Evolutionary conservation across 495 filamentous ascomycete species (phyloP).

Genomic region (Penicillium macrosclerotiorum): DNA sequence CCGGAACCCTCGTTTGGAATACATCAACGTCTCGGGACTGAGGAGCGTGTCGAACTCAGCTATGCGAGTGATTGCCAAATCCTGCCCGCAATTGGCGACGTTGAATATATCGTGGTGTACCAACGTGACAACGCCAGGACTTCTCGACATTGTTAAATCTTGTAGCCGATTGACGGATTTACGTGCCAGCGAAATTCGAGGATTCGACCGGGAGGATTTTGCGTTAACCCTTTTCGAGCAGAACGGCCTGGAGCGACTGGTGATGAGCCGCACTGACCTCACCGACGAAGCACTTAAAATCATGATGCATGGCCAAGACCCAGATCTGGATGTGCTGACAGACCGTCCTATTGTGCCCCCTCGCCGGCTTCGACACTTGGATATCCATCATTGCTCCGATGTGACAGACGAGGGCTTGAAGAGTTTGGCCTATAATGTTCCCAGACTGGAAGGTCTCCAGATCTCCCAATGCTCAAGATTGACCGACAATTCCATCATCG

Average conservation of each 20-base stretch:
- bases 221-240: conserved; percentile 69
- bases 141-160: conserved; percentile 66
- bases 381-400: conserved; percentile 72
- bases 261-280: conserved; percentile 75
- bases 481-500: conserved; percentile 69
- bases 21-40: conserved; percentile 83
- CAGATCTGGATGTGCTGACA: conserved; percentile 75
- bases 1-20: conserved; percentile 71
- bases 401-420: conserved; percentile 70
- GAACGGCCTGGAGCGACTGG: conserved; percentile 77
- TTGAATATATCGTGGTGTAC: conserved; percentile 93
- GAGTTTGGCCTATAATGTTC: conserved; percentile 68
- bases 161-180: conserved; percentile 77
- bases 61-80: conserved; percentile 81
- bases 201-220: conserved; percentile 70
- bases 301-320: conserved; percentile 70
- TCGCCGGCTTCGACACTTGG: conserved; percentile 78
- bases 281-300: conserved; percentile 67
- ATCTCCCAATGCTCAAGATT: conserved; percentile 68
- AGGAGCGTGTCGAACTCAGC: conserved; percentile 76
- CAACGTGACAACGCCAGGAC: conserved; percentile 77
- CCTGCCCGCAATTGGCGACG: conserved; percentile 75
- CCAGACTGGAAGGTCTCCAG: conserved; percentile 76
- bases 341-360: conserved; percentile 73
- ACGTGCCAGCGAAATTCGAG: conserved; percentile 75